phyloP scores from a whole-genome alignment of 2,329 filamentous ascomycete species.

The Lecanicillium sp. region DNA sequence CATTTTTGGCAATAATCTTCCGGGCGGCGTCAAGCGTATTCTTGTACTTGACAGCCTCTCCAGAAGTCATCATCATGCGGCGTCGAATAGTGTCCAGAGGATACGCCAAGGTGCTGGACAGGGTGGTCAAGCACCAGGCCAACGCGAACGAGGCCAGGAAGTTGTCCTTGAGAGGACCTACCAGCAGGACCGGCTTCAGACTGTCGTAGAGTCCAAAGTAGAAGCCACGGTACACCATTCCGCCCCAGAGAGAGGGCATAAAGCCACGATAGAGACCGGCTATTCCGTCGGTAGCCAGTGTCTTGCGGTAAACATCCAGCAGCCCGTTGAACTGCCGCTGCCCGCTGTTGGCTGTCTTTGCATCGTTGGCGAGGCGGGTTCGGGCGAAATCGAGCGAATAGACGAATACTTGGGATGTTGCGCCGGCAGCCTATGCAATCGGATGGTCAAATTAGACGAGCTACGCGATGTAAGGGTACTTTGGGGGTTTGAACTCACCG shows the following conservation, averaged over 20 bases:
- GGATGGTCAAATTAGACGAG: too few relatives aligned
- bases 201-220: slow-evolving; percentile 99
- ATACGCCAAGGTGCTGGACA: slow-evolving; percentile 99
- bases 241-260: slow-evolving; percentile 98
- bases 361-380: slow-evolving; percentile 99
- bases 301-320: slow-evolving; percentile 99
- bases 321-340: slow-evolving; percentile 99
- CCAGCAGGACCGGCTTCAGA: slow-evolving; percentile 96
- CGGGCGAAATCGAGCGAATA: slow-evolving; percentile 99
- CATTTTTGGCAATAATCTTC: slow-evolving; percentile 97
- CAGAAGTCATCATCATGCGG: slow-evolving; percentile 99
- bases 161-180: slow-evolving; percentile 88
- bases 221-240: slow-evolving; percentile 99
- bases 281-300: slow-evolving; percentile 95
- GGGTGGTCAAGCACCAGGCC: slow-evolving; percentile 98
- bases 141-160: slow-evolving; percentile 99
- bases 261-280: slow-evolving; percentile 99
- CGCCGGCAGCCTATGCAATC: slow-evolving; percentile 76
- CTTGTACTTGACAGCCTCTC: slow-evolving; percentile 99
- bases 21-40: slow-evolving; percentile 87
- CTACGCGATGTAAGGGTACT: too few relatives aligned
- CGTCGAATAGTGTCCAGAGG: slow-evolving; percentile 99
- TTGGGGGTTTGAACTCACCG: slow-evolving; percentile 5
- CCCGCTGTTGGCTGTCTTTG: slow-evolving; percentile 97
- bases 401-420: slow-evolving; percentile 99